Evolutionary conservation across 495 filamentous ascomycete species (phyloP), one percentile per base, ranked within the genome.

Genomic region (Penicillium nucicola): DNA sequence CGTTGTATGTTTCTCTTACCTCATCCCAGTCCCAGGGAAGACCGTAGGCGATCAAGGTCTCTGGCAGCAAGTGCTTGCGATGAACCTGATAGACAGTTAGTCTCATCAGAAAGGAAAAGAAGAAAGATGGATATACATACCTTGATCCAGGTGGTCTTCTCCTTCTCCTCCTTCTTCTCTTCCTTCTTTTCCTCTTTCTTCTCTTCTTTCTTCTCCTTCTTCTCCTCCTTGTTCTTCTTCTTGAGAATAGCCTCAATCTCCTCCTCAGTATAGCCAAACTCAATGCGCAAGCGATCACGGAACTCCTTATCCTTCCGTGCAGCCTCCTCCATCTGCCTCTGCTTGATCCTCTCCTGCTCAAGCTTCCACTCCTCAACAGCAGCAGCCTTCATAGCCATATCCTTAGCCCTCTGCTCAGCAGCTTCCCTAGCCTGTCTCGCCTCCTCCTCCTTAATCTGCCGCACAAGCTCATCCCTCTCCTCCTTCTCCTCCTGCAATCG

Each of bases 241-340:
- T 82, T 75, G 50, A 78, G 67, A 23, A 82, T 80, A 31, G 76
- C 71, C 32, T 80, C 80, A 46, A 81, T 79, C 49, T 81, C 71
- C 23, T 77, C 62, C 22, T 74, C 71, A 15, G 50, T 56, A 37
- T 69, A 72, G 10, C 74, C 74, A 42, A 73, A 64, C 32, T 74
- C 67, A 3, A 58, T 31, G 30, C 58, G 57, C 42, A 77, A 56
- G 23, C 67, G 58, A n/a, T 70, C 66, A 5, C 55, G 67, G 55
- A 78, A 79, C 34, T 75, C 72, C 57, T 75, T 69, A 53, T 82
- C 77, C 48, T 74, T 71, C 40, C 59, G 67, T 25, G 67, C 61
- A 30, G 64, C 61, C 35, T 66, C 68, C 44, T 73, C 64, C 4
- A 53, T 57, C 45, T 64, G 50, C 14, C 46, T 54, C 15, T 58